Percentiles rank a stretch among this genome's conserved stretches.
Evolutionary conservation across 83 land plant species (phyloP).

Genomic region (Diphasiastrum complanatum): DNA sequence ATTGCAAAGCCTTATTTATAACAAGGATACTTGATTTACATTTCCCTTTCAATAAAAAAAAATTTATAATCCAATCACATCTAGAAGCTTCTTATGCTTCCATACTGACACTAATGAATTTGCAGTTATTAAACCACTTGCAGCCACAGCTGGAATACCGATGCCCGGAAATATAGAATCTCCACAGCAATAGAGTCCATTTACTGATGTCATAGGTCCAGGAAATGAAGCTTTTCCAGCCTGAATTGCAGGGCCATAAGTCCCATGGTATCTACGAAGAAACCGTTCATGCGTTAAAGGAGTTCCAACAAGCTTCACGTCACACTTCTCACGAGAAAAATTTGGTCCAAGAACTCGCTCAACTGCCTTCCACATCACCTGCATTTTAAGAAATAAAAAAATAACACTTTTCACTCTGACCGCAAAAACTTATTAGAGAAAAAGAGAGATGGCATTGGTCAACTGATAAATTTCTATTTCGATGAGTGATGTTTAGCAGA

Average conservation of each 20-base stretch:
- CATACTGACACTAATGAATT: slow-evolving; percentile 33
- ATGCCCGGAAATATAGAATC: slow-evolving; percentile 39
- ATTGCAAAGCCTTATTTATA: too few relatives aligned
- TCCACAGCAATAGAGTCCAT: slow-evolving; percentile 33
- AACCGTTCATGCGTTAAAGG: slow-evolving; percentile 39
- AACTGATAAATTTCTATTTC: too few relatives aligned
- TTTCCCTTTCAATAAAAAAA: too few relatives aligned
- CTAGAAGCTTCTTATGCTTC: slow-evolving; percentile 36
- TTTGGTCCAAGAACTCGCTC: slow-evolving; percentile 27
- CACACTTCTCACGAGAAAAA: slow-evolving; percentile 33
- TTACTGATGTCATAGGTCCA: slow-evolving; percentile 22
- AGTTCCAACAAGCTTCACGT: slow-evolving; percentile 35
- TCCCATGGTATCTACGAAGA: slow-evolving; percentile 27
- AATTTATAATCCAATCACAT: slow-evolving; percentile 82
- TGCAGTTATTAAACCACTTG: slow-evolving; percentile 31
- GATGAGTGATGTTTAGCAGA: too few relatives aligned
- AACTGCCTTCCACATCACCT: slow-evolving; percentile 35
- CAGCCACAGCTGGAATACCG: slow-evolving; percentile 44
- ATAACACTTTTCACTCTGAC: too few relatives aligned
- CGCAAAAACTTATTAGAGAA: too few relatives aligned
- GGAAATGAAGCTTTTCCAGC: slow-evolving; percentile 34
- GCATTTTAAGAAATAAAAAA: background rate
- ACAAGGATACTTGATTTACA: too few relatives aligned
- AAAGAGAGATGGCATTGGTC: too few relatives aligned
- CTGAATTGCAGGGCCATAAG: slow-evolving; percentile 33